A percentile compares a stretch with the other conserved stretches of the same genome.
Evolutionary conservation across 2,329 filamentous ascomycete species (phyloP).

Genomic region (Exophiala viscosa): DNA sequence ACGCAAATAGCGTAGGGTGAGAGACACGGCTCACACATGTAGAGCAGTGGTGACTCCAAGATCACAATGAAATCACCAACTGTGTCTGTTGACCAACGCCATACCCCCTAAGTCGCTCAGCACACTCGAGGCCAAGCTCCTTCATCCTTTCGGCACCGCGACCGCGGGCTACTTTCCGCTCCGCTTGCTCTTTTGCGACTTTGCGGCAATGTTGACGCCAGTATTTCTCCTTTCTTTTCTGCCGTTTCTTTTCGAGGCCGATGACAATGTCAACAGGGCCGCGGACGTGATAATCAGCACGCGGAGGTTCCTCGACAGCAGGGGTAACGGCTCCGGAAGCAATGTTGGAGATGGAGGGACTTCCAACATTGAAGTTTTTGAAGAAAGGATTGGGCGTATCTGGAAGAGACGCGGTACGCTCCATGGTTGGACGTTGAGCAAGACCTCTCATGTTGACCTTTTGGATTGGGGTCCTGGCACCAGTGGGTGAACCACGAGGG

Average conservation of each 20-base stretch:
- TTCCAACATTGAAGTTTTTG: slow-evolving; percentile 35
- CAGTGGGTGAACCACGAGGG: slow-evolving; percentile 43
- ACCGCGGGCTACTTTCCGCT: slow-evolving; percentile 70
- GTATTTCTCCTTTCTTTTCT: slow-evolving; percentile 88
- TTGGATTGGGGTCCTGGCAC: slow-evolving; percentile 26
- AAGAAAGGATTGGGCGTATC: slow-evolving; percentile 70
- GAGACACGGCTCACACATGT: slow-evolving; percentile 2
- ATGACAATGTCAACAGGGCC: slow-evolving; percentile 98
- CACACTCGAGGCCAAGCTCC: slow-evolving; percentile 83
- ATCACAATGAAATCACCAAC: slow-evolving; percentile 69
- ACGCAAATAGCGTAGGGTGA: slow-evolving; percentile 16
- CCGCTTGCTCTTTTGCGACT: slow-evolving; percentile 63
- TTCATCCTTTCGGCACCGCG: slow-evolving; percentile 91
- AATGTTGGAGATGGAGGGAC: slow-evolving; percentile 30
- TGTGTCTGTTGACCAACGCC: slow-evolving; percentile 47
- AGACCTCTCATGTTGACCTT: slow-evolving; percentile 50
- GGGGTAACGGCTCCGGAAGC: slow-evolving; percentile 24
- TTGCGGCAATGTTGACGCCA: slow-evolving; percentile 86
- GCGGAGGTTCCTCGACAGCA: slow-evolving; percentile 22
- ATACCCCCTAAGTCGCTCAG: slow-evolving; percentile 73
- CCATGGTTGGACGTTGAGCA: slow-evolving; percentile 60
- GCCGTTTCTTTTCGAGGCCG: slow-evolving; percentile 88
- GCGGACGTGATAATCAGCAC: slow-evolving; percentile 64
- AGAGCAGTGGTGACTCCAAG: not conserved
- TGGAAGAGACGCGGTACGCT: slow-evolving; percentile 81